A percentile compares a stretch with the other conserved stretches of the same genome.
Evolutionary conservation across 1,139 yeast genomes (phyloP).

Genomic region (Saccharomyces hybrid): DNA sequence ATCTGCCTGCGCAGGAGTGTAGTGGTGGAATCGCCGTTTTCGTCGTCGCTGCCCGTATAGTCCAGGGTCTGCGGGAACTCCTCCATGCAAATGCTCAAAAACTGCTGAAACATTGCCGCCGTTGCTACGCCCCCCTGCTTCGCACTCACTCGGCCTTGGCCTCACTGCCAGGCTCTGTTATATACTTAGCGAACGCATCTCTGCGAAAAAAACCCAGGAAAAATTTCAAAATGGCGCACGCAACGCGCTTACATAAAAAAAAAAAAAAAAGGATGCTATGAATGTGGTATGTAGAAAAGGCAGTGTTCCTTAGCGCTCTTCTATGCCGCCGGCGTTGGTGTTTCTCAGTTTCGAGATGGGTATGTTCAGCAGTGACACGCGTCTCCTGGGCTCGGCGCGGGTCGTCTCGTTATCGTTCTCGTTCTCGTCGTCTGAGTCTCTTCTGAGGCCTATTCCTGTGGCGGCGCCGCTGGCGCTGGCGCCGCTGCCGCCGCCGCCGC

Average conservation of each 20-base stretch:
- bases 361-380: slow-evolving; percentile 16
- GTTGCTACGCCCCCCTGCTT: background rate
- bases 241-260: background rate
- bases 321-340: background rate
- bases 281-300: background rate
- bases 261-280: background rate
- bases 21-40: background rate
- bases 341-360: slow-evolving; percentile 17
- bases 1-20: background rate
- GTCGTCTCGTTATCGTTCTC: background rate
- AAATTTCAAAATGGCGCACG: background rate
- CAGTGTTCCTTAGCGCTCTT: background rate
- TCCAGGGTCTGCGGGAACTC: background rate
- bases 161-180: background rate
- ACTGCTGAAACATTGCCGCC: background rate
- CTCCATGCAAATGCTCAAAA: background rate
- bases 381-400: slow-evolving; percentile 7
- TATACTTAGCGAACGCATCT: background rate
- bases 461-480: background rate
- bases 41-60: background rate
- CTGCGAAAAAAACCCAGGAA: slow-evolving; percentile 3
- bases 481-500: slow-evolving; percentile 3
- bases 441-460: background rate
- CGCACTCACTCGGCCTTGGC: too few species aligned
- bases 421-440: background rate